Conservation (phyloP, 2,329 filamentous ascomycete genomes). For the Alternaria sp. region DNA sequence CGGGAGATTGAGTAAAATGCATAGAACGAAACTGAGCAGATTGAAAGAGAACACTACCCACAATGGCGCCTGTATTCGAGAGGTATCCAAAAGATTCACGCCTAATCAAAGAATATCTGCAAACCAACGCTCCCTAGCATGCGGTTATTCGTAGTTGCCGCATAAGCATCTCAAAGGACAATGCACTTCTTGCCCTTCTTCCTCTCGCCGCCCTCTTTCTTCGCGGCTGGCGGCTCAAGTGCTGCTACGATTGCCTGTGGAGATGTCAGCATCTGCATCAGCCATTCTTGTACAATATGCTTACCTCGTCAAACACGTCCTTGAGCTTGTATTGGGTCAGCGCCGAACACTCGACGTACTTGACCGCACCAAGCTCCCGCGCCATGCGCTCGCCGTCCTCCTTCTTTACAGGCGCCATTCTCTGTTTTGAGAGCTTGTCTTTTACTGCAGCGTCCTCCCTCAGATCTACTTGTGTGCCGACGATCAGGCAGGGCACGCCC, state of each 20-base stretch:
- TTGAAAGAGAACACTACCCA: constrained; percentile 48
- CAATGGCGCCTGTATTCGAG: constrained; percentile 46
- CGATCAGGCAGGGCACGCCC: constrained; percentile 95
- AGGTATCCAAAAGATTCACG: constrained; percentile 51
- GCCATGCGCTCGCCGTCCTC: constrained; percentile 97
- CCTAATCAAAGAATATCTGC: constrained; percentile 38
- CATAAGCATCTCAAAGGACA: constrained; percentile 39
- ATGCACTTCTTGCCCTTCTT: constrained; percentile 47
- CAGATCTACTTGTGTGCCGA: constrained; percentile 96
- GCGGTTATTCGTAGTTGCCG: constrained; percentile 11
- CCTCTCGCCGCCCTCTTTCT: constrained; percentile 64
- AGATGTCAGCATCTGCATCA: constrained; percentile 10
- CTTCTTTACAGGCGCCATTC: constrained; percentile 90
- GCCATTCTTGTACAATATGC: constrained; percentile 25
- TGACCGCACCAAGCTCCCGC: constrained; percentile 94
- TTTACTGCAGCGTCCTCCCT: constrained; percentile 84
- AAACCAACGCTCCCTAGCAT: constrained; percentile 33
- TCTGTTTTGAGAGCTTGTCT: constrained; percentile 93
- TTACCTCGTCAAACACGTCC: constrained; percentile 98
- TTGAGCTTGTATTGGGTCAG: constrained; percentile 98
- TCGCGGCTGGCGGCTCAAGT: constrained; percentile 79
- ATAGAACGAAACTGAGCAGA: constrained; percentile 22
- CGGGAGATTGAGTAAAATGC: not conserved
- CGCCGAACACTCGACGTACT: constrained; percentile 98
- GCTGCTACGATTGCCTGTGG: constrained; percentile 90